Percentiles rank a stretch among this genome's conserved stretches.
phyloP scores from a whole-genome alignment of 202 grass and related monocot genomes.

The Saccharum hybrid region DNA sequence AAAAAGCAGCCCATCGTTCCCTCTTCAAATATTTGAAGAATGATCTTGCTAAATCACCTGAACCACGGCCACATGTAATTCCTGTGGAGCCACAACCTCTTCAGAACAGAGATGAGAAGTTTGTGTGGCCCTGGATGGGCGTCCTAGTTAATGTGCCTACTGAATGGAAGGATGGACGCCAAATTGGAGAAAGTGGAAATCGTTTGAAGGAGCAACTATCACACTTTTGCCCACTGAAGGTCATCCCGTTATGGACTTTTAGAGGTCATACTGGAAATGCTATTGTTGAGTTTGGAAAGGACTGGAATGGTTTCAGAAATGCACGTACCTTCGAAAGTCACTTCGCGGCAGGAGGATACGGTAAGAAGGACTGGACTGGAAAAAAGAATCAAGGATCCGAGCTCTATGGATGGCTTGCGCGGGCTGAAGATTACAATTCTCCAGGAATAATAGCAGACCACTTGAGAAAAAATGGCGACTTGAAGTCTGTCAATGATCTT shows the following conservation, averaged over 20 bases:
- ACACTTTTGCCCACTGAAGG: slow-evolving; percentile 47
- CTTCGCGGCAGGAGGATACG: slow-evolving; percentile 42
- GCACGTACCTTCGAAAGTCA: slow-evolving; percentile 57
- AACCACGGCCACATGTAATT: background rate
- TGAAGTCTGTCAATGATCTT: slow-evolving; percentile 62
- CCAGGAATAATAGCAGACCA: slow-evolving; percentile 49
- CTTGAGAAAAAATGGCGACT: slow-evolving; percentile 57
- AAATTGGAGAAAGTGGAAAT: slow-evolving; percentile 57
- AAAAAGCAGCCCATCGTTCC: slow-evolving; percentile 76
- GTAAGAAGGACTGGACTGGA: slow-evolving; percentile 43
- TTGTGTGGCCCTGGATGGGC: slow-evolving; percentile 94
- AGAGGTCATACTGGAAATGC: slow-evolving; percentile 63
- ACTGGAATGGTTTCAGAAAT: slow-evolving; percentile 65
- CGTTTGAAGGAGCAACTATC: slow-evolving; percentile 50
- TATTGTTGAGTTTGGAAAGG: slow-evolving; percentile 62
- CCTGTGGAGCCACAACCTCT: slow-evolving; percentile 37
- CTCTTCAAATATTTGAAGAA: slow-evolving; percentile 79
- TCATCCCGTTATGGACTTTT: slow-evolving; percentile 59
- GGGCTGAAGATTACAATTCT: slow-evolving; percentile 53
- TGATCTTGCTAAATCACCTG: slow-evolving; percentile 41
- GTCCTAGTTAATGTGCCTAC: slow-evolving; percentile 78
- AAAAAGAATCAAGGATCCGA: slow-evolving; percentile 45
- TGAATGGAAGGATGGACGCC: slow-evolving; percentile 60
- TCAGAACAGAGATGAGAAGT: slow-evolving; percentile 70
- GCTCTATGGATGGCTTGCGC: slow-evolving; percentile 56